Base-by-base conservation (phyloP, 2,329 filamentous ascomycete genomes). In the Colletotrichum neosansevieriae region DNA sequence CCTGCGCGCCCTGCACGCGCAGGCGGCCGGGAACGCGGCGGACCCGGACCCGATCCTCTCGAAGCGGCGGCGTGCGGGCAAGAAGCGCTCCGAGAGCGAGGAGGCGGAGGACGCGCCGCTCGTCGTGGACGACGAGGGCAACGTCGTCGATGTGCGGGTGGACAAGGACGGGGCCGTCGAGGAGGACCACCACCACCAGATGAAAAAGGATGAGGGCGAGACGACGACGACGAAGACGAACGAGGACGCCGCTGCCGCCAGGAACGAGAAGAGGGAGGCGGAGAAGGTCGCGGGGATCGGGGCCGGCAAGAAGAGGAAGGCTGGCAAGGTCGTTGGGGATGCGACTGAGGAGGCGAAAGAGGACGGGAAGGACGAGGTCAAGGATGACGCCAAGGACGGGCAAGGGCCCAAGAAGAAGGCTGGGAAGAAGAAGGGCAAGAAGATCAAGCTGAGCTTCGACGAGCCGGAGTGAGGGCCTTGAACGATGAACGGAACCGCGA, bases 21-120 rank as follows among this genome's bases (percentile, higher is more conserved):
- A 88, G 77, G 73, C 83, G 80, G 74, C 83, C 76, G 71, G 80
- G 78, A 62, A 82, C 81, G 75, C 78, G 74, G 78, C 83, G 75
- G 79, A 85, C 42, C 81, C 88, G 73, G 85, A 88, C 63, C 84
- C 85, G 4, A 80, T 87, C 47, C 80, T 88, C 42, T 82, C 85
- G 1, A 81, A 79, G 6, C 82, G 81, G 17, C 80, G 85, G 2
- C 80, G 86, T n/a, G 80, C 83, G 56, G 78, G 74, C 66, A 86
- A 83, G 80, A 86, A 82, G 79, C 85, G 84, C 40, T 88, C 86
- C 15, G 87, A 82, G 67, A 89, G 91, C 72, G 90, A 90, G 45
- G 89, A 94, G 69, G 91, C 91, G 12, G 92, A 95, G 72, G 92
- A 95, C 76, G 90, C 85, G 57, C 93, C 93, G 0, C 84, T 93